Evolutionary conservation across 768 basidiomycete genomes (phyloP).

Genomic region (Leccinum fibrillosum): DNA sequence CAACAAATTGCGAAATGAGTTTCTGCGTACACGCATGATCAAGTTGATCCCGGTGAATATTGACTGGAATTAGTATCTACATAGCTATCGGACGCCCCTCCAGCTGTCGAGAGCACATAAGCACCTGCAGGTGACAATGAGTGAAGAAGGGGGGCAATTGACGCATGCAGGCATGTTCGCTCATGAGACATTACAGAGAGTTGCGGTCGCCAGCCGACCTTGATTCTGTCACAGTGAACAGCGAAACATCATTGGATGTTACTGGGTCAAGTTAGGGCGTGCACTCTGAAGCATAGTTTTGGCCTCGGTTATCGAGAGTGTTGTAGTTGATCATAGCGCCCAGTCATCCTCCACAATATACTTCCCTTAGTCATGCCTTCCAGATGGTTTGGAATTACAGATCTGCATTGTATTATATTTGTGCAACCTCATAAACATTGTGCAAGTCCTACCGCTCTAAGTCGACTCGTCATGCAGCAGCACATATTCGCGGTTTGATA

Average conservation of each 20-base stretch:
- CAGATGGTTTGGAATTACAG: neutral
- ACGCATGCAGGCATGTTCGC: neutral
- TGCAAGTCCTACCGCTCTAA: conserved; percentile 21
- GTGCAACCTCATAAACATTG: neutral
- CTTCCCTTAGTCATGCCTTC: conserved; percentile 1
- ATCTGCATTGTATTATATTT: neutral
- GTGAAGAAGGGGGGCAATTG: neutral
- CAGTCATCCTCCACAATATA: conserved; percentile 26
- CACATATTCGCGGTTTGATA: conserved; percentile 80
- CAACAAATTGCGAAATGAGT: too few species aligned
- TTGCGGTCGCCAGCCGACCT: neutral
- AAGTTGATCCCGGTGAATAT: too few species aligned
- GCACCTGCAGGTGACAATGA: neutral
- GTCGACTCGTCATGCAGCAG: conserved; percentile 75
- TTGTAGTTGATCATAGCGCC: conserved; percentile 20
- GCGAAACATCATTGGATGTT: neutral
- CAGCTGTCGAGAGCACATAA: neutral
- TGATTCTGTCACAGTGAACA: neutral
- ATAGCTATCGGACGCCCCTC: neutral
- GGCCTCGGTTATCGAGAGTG: conserved; percentile 34
- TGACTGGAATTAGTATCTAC: too few species aligned
- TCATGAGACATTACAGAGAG: neutral
- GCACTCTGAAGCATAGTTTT: conserved; percentile 22
- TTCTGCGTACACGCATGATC: too few species aligned
- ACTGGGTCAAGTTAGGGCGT: conserved; percentile 1